Evolutionary conservation across 306 rosid genomes (phyloP), one percentile per base, ranked within the genome.

Genomic region (Prinsepia uniflora): DNA sequence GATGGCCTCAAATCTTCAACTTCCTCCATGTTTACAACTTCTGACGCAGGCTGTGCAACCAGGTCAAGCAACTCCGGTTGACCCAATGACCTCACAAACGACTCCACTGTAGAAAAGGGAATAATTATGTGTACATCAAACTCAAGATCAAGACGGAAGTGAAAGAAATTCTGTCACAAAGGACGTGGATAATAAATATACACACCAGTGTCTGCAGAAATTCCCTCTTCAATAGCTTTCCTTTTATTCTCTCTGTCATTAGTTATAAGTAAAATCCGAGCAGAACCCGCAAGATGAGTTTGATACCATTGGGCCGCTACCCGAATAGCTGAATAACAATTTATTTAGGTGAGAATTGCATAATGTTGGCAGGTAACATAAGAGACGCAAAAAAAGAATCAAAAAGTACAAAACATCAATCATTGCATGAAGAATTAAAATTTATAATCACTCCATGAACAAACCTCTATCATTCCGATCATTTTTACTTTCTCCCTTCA

Each of bases 231-330:
- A 78, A 71, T 71, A 54, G 99, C 99, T 85, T 85, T 94, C 75
- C 92, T 79, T 80, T 83, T 94, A 82, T 94, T 94, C 82, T 89
- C 99, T 72, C 72, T 87, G 71, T 94, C 99, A 81, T 94, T 94
- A 50, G 97, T 94, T 73, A 94, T 59, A 73, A 91, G 99, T 71
- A 94, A 81, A 83, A 94, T 88, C 74, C 68, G 81, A 34, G 80
- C 84, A 8, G 86, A 86, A 46, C 80, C 87, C 49, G 97, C 96
- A 53, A 94, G 92, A 81, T 94, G 99, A 59, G 68, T 94, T 82
- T 94, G 97, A 81, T 94, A 94, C 99, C 99, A 94, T 40, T 87
- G 96, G 53, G 97, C 71, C 66, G 97, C 99, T 77, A 89, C 95
- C 72, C 99, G 89, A 52, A 94, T 94, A 44, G 99, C 99, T 94